Conservation (phyloP, 768 basidiomycete species). For the Leccinellum luteum region DNA sequence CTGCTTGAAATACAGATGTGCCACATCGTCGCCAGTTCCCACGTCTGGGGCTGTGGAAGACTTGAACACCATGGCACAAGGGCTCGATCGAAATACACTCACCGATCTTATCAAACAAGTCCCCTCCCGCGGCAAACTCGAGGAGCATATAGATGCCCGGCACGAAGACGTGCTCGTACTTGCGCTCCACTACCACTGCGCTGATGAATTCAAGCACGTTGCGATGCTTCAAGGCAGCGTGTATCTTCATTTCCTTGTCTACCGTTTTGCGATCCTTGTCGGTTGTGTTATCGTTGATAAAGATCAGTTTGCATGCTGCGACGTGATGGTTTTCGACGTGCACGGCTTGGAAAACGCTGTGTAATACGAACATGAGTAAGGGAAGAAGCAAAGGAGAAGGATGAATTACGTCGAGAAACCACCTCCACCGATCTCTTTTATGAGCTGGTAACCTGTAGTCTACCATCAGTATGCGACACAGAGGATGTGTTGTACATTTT, state of each 20-base stretch:
- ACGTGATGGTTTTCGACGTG: constrained; percentile 62
- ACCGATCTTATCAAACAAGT: constrained; percentile 99
- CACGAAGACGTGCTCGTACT: constrained; percentile 53
- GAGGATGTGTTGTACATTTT: neutral
- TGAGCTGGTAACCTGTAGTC: constrained; percentile 59
- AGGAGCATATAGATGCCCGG: constrained; percentile 91
- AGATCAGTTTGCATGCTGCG: constrained; percentile 86
- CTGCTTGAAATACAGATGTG: constrained; percentile 89
- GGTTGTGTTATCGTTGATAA: constrained; percentile 59
- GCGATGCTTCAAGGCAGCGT: constrained; percentile 70
- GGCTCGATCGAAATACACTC: constrained; percentile 25
- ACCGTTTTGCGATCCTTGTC: constrained; percentile 73
- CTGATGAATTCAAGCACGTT: constrained; percentile 85
- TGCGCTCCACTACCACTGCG: constrained; percentile 68
- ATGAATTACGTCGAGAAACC: constrained; percentile 72
- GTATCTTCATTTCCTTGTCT: constrained; percentile 92
- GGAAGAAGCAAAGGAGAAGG: neutral
- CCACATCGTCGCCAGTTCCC: constrained; percentile 81
- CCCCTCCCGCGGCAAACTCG: constrained; percentile 91
- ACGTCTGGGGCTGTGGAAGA: constrained; percentile 73
- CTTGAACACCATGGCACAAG: neutral
- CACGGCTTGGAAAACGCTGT: constrained; percentile 82
- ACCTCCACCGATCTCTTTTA: constrained; percentile 80
- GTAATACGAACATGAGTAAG: neutral
- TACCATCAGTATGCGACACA: neutral